Base-by-base conservation (phyloP, 169 alveolate genomes). In the Eimeria zaria region DNA sequence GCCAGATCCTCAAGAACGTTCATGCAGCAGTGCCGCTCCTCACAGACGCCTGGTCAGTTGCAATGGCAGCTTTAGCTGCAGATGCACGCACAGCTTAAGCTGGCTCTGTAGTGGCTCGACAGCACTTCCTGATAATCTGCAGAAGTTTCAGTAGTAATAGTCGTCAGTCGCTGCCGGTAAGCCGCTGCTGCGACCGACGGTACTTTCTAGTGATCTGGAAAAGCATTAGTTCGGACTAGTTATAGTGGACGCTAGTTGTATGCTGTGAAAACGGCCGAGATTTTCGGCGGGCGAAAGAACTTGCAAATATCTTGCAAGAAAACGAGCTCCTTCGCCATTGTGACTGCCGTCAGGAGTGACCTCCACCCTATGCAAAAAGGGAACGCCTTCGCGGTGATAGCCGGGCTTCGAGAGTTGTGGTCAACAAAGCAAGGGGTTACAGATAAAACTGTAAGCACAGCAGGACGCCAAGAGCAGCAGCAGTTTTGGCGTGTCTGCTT, bases 31-130 rank as follows among this genome's bases (percentile, higher is more conserved):
- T 36, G 62, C 41, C 48, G 41, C 93, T 85, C 2, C 69, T 85
- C 27, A 85, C 60, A 85, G 81, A 85, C 27, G 51, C 93, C 41
- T 62, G 93, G 93, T 85, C 44, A 62, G 93, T 85, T 85, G 93
- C 80, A 58, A 80, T 22, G 93, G 27, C 51, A 33, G 80, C 51
- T 69, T 78, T 22, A 78, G 62, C 62, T 78, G 64, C 44, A 44
- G n/a, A 16, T 78, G 62, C 11, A 18, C 36, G 1, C 1, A 3
- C 60, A 20, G 33, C 9, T 44, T 44, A 5, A 48, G 7, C 64
- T 44, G 58, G 88, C 20, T 46, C 64, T 48, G 62, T 48, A 44
- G 30, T 69, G 51, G 51, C 30, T 69, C 27, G 51, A 36, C 46
- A 69, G 80, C 80, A 69, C 51, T 18, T 69, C 46, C 80, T 33